Evolutionary conservation across 2,329 filamentous ascomycete genomes (phyloP).

Genomic region (Lojkania enalia): DNA sequence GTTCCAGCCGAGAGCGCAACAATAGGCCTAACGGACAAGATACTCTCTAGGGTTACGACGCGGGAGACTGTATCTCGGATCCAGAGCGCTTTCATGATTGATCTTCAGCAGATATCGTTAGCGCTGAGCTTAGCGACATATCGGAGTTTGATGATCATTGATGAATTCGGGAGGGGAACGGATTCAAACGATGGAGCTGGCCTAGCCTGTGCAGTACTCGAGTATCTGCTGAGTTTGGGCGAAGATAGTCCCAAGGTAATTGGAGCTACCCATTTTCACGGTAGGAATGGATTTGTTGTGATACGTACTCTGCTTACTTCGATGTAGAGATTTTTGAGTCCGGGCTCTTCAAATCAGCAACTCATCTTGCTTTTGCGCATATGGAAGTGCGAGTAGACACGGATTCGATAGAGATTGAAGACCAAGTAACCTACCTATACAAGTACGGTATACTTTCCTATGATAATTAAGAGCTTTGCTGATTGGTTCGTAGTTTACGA

Average conservation of each 20-base stretch:
- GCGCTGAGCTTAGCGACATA: conserved; percentile 74
- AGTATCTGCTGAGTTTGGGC: conserved; percentile 57
- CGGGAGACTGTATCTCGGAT: conserved; percentile 66
- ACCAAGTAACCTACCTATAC: conserved; percentile 76
- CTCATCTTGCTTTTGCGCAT: conserved; percentile 63
- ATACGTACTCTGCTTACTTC: conserved; percentile 44
- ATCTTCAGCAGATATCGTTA: conserved; percentile 83
- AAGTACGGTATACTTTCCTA: conserved; percentile 48
- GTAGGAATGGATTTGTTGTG: conserved; percentile 34
- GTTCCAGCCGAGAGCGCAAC: conserved; percentile 77
- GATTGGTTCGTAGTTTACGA: conserved; percentile 47
- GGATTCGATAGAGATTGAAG: conserved; percentile 54
- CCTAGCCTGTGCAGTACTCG: conserved; percentile 63
- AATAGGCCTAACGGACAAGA: conserved; percentile 89
- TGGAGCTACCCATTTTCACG: conserved; percentile 66
- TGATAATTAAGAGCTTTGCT: conserved; percentile 7
- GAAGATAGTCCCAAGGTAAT: conserved; percentile 61
- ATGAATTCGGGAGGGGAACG: conserved; percentile 83
- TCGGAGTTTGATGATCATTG: conserved; percentile 81
- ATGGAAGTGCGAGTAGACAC: conserved; percentile 71
- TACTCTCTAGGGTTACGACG: conserved; percentile 82
- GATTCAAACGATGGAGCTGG: conserved; percentile 68
- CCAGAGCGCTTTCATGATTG: conserved; percentile 74
- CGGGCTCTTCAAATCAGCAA: conserved; percentile 56
- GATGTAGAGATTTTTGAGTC: conserved; percentile 70